Evolutionary conservation across 306 rosid genomes (phyloP).

Genomic region (Fragaria nilgerrensis): DNA sequence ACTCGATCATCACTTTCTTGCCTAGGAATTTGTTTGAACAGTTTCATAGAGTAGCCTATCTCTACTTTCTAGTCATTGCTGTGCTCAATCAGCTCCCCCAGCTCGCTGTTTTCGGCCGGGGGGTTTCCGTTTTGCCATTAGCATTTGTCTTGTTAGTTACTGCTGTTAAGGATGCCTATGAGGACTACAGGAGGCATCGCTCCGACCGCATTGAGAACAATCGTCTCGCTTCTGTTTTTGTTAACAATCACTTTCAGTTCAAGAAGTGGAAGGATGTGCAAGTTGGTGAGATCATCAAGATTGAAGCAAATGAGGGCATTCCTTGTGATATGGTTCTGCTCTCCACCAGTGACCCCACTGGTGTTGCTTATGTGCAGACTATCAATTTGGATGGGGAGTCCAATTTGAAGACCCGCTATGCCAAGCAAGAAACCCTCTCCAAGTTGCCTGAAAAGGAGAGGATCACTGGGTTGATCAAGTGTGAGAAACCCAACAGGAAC

Average conservation of each 20-base stretch:
- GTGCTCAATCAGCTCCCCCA: conserved; percentile 93
- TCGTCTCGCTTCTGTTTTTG: conserved; percentile 67
- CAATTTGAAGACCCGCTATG: conserved; percentile 88
- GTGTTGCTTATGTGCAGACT: conserved; percentile 93
- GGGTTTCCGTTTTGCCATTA: conserved; percentile 72
- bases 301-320: conserved; percentile 57
- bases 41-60: conserved; percentile 92
- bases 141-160: conserved; percentile 83
- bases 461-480: conserved; percentile 62
- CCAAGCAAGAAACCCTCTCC: conserved; percentile 84
- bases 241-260: conserved; percentile 43
- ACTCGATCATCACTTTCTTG: conserved; percentile 66
- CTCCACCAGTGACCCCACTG: conserved; percentile 88
- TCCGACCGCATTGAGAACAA: conserved; percentile 86
- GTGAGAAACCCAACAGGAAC: conserved; percentile 93
- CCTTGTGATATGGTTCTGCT: conserved; percentile 96
- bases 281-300: conserved; percentile 80
- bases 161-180: conserved; percentile 87
- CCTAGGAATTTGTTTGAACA: conserved; percentile 93
- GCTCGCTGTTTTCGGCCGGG: conserved; percentile 88
- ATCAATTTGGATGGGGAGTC: conserved; percentile 93
- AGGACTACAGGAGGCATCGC: conserved; percentile 83
- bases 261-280: conserved; percentile 71
- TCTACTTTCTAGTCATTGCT: conserved; percentile 82
- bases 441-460: conserved; percentile 57